phyloP scores from a whole-genome alignment of 306 rosid genomes.

The Echinosophora koreensis region DNA sequence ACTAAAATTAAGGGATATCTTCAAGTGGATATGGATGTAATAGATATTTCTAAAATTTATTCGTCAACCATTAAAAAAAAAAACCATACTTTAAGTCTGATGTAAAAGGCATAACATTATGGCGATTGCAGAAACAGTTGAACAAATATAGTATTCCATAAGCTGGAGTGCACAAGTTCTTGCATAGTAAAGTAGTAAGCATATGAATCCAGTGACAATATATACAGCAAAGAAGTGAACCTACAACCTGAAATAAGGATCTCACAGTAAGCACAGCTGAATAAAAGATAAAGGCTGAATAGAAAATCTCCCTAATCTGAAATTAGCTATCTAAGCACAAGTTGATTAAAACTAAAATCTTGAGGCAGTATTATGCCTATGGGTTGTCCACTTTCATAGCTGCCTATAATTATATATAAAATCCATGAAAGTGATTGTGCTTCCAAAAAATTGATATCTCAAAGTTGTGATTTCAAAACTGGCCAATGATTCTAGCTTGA shows the following conservation, averaged over 20 bases:
- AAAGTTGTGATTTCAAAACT: neutral
- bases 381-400: slow-evolving; percentile 27
- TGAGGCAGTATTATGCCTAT: slow-evolving; percentile 47
- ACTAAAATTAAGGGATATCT: too few relatives aligned
- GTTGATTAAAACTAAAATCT: slow-evolving; percentile 32
- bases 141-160: slow-evolving; percentile 16
- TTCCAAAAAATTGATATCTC: slow-evolving; percentile 14
- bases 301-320: too few relatives aligned
- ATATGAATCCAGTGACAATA: slow-evolving; percentile 75
- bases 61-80: neutral
- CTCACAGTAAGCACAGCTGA: neutral
- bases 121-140: slow-evolving; percentile 26
- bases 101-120: slow-evolving; percentile 35
- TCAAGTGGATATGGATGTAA: neutral
- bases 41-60: neutral
- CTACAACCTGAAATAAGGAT: slow-evolving; percentile 76
- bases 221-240: too few relatives aligned
- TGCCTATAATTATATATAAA: neutral
- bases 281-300: slow-evolving; percentile 13
- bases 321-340: slow-evolving; percentile 19
- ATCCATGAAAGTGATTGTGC: slow-evolving; percentile 6
- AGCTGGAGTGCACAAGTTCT: slow-evolving; percentile 49
- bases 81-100: slow-evolving; percentile 18
- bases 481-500: neutral
- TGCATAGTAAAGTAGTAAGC: slow-evolving; percentile 81